Base-by-base conservation (phyloP, 1,139 yeast genomes). In the Zygosaccharomyces sapae region DNA sequence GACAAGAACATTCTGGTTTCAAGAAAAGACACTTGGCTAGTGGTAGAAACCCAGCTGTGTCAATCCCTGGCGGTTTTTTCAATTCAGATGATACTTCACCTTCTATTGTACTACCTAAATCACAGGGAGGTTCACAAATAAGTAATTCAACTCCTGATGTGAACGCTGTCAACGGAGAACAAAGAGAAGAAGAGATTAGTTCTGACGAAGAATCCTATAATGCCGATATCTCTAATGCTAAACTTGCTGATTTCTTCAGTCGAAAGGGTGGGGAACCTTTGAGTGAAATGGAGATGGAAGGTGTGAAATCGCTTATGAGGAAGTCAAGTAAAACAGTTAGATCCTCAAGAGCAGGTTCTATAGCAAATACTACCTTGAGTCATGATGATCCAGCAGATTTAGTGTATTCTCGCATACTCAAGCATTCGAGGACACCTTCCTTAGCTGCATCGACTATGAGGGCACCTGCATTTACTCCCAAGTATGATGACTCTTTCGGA, bases 231-330 rank as follows among this genome's bases (percentile, higher is more conserved):
- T 56, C 62, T 1, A 59, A 59, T 44, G 60, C 61, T 2, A 74
- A 79, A 24, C 70, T 89, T 48, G 83, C 90, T 5, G 79, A 75
- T 36, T 89, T 89, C 61, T 89, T 89, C 65, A 75, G 75, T 30
- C 72, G 71, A 34, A 88, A 86, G 61, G 96, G 96, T n/a, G 79
- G 81, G 50, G 69, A 70, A 13, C 90, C 94, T 7, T 70, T 89
- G 50, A 75, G 82, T 8, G 88, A 83, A 13, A 73, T 88, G 41
- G 97, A 90, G 65, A 77, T 83, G 54, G 95, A 84, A 61, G 96
- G 96, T 3, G 95, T 89, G 0, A 67, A 86, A 59, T 78, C 95
- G 2, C 59, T 82, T 20, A 72, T 74, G 63, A 77, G 63, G 51
- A 70, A 69, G 46, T 67, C 73, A 8, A 53, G 29, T 34, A 46